phyloP scores from a whole-genome alignment of 225 moss, liverwort and hornwort genomes.

The Straminergon stramineum region DNA sequence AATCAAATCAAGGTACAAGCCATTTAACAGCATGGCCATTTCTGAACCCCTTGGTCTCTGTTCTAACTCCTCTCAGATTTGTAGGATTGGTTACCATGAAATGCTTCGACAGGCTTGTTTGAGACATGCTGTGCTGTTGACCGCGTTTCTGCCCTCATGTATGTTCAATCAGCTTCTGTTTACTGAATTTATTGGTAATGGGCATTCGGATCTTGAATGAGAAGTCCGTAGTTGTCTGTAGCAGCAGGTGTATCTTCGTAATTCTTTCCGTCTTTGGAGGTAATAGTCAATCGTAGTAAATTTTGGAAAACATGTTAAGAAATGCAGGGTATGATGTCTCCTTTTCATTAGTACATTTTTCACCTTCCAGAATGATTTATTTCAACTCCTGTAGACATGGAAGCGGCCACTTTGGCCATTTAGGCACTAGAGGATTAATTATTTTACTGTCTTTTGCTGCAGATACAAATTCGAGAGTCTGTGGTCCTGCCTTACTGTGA shows the following conservation, averaged over 20 bases:
- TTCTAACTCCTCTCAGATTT: background rate
- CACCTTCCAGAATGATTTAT: background rate
- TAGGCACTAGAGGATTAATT: background rate
- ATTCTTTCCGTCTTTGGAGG: background rate
- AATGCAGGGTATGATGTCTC: background rate
- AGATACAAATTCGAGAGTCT: constrained; percentile 70
- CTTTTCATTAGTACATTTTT: background rate
- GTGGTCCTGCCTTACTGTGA: constrained; percentile 76
- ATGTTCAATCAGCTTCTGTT: background rate
- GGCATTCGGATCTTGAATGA: background rate
- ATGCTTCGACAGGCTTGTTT: background rate
- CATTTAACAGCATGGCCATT: background rate
- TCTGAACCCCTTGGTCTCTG: background rate
- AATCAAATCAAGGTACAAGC: constrained; percentile 77
- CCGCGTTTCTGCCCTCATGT: background rate
- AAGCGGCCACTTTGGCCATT: background rate
- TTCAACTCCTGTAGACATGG: background rate
- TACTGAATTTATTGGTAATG: background rate
- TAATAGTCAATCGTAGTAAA: background rate
- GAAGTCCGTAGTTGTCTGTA: background rate
- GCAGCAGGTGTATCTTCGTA: background rate
- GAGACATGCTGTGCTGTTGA: background rate
- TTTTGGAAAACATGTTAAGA: background rate
- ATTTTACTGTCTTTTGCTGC: background rate
- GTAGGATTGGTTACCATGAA: background rate